Percentiles rank a stretch among this genome's conserved stretches.
Conservation (phyloP, 2,329 filamentous ascomycete species). For the Claviceps spartinae region DNA sequence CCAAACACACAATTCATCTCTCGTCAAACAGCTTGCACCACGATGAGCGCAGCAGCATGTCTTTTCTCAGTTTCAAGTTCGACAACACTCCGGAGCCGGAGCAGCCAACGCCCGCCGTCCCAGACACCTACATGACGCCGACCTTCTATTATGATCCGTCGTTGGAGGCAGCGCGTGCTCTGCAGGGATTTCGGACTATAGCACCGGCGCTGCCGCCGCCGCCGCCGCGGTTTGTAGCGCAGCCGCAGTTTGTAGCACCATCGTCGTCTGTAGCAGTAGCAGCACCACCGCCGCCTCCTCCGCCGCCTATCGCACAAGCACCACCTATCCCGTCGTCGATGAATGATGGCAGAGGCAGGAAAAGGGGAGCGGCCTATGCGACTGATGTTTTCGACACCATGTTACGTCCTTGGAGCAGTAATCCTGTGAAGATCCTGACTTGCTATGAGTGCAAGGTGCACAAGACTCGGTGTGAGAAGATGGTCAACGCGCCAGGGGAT, state of each 20-base stretch:
- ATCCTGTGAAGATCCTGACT: neutral
- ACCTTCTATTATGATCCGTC: neutral
- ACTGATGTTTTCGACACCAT: neutral
- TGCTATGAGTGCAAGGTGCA: conserved; percentile 3
- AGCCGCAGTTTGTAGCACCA: no score
- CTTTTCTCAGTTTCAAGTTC: conserved; percentile 5
- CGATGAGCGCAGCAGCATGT: conserved; percentile 5
- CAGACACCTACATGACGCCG: neutral
- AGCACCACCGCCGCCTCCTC: no score
- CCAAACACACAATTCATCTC: neutral
- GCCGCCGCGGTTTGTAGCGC: no score
- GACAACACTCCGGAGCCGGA: conserved; percentile 1
- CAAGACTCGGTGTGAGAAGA: conserved; percentile 5
- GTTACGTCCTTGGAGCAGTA: conserved; percentile 3
- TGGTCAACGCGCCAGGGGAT: neutral
- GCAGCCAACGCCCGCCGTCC: neutral
- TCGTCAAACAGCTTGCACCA: neutral
- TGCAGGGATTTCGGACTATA: neutral
- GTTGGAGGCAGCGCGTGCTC: neutral
- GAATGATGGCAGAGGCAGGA: conserved; percentile 1
- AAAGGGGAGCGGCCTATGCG: neutral
- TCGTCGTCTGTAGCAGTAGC: no score
- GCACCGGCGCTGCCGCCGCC: no score
- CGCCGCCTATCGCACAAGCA: no score
- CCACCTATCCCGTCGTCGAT: neutral